phyloP scores from a whole-genome alignment of 805 yeast genomes.

The Lachancea dasiensis region DNA sequence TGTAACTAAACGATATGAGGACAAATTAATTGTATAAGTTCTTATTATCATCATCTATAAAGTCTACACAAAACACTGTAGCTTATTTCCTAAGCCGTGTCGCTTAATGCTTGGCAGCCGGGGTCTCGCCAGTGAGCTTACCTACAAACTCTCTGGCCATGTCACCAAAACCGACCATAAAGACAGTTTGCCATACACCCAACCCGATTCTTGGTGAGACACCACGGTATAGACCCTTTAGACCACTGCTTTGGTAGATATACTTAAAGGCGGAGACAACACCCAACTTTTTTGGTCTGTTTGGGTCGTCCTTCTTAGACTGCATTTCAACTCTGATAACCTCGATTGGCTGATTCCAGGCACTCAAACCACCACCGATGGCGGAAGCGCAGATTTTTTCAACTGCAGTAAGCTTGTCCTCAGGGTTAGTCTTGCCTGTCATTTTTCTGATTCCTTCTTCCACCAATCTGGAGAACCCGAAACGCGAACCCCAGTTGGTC shows the following conservation, averaged over 20 bases:
- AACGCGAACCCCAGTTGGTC: constrained; percentile 99
- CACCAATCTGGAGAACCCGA: constrained; percentile 86
- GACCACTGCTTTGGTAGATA: constrained; percentile 75
- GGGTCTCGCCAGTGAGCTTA: constrained; percentile 52
- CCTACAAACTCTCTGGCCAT: constrained; percentile 72
- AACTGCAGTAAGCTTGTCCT: constrained; percentile 56
- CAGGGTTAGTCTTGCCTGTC: constrained; percentile 50
- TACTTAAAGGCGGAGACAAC: constrained; percentile 74
- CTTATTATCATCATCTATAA: constrained; percentile 1
- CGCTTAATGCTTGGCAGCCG: constrained; percentile 36
- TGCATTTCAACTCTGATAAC: constrained; percentile 98
- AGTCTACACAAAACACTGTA: background rate
- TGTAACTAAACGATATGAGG: background rate
- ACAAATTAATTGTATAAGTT: background rate
- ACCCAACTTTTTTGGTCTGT: constrained; percentile 86
- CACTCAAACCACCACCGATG: constrained; percentile 94
- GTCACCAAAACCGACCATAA: constrained; percentile 98
- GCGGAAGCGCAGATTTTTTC: constrained; percentile 85
- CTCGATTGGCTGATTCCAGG: constrained; percentile 99
- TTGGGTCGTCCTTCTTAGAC: constrained; percentile 87
- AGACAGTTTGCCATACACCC: constrained; percentile 97
- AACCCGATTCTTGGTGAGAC: constrained; percentile 95
- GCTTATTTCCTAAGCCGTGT: background rate
- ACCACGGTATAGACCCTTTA: constrained; percentile 90
- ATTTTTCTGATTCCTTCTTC: constrained; percentile 71